Evolutionary conservation across 2,329 filamentous ascomycete species (phyloP), one percentile per base, ranked within the genome.

Genomic region (Biscogniauxia sp.): DNA sequence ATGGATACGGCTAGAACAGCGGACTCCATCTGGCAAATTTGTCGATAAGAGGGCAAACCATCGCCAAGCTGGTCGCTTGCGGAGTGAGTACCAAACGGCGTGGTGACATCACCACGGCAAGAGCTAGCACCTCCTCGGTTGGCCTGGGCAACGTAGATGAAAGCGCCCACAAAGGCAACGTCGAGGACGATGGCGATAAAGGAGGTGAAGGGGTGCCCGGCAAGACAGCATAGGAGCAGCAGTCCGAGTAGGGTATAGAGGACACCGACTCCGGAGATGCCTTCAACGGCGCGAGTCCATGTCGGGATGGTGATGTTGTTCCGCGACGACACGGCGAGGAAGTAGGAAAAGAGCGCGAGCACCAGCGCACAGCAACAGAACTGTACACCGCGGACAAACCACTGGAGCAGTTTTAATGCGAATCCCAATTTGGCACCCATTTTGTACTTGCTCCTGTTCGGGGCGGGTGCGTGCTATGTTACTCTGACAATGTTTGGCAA

Each of bases 331-430:
- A 89, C 84, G 8, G 89, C 86, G 55, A 97, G 85, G 82, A 93
- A 96, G 82, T 96, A 97, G 55, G 88, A 88, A 81, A 89, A 93
- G 70, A 95, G 84, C 67, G 84, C 89, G 63, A 97, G 84, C 63
- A 94, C 84, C 66, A 96, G 82, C 61, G 83, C 86, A 8, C 89
- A 82, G 74, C 87, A 91, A 72, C 85, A 81, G 75, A 96, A 89
- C 70, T 92, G 86, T 59, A 97, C 77, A 66, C 83, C 77, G 67
- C 94, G 91, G 70, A 96, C 79, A 73, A 88, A 82, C 74, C 89
- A 89, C 71, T 92, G 89, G 53, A 84, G 61, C 61, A 84, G 76
- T 70, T 91, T 92, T 69, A 96, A 85, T 68, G 85, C 80, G 63
- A 88, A 75, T 65, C 87, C 85, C 52, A 78, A 76, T 64, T 80